Percentiles rank a stretch among this genome's conserved stretches.
Evolutionary conservation across 129 eudicot species (phyloP).

Genomic region (Artemisia tridentata): DNA sequence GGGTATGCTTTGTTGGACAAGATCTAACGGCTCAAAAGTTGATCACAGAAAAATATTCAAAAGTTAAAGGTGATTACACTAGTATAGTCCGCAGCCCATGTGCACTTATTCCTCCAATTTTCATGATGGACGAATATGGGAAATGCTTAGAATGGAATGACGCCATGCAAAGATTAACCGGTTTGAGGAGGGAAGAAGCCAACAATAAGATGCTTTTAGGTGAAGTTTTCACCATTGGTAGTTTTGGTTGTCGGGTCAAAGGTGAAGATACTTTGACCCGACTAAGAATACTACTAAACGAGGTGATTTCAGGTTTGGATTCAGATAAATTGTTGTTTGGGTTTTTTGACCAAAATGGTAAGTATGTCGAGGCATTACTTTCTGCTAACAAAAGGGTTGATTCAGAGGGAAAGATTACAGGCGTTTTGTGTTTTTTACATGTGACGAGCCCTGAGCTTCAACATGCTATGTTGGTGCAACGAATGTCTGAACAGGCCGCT

Average conservation of each 20-base stretch:
- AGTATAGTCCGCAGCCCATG: conserved; percentile 61
- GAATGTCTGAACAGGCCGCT: conserved; percentile 61
- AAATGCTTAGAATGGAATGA: conserved; percentile 79
- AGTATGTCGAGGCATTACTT: conserved; percentile 66
- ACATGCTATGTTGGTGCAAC: conserved; percentile 66
- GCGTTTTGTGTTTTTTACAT: conserved; percentile 79
- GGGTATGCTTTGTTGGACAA: conserved; percentile 84
- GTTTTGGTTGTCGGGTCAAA: conserved; percentile 76
- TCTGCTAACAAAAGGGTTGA: conserved; percentile 65
- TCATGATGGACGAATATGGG: conserved; percentile 81
- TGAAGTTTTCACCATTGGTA: conserved; percentile 65
- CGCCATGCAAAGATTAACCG: conserved; percentile 70
- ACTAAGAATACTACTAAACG: conserved; percentile 58
- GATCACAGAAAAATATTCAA: conserved; percentile 57
- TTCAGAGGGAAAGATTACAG: conserved; percentile 60
- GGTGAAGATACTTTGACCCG: conserved; percentile 67
- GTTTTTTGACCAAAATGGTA: conserved; percentile 57
- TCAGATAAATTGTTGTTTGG: conserved; percentile 59
- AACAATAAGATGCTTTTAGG: conserved; percentile 65
- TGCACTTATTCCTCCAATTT: conserved; percentile 77
- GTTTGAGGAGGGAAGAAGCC: conserved; percentile 60
- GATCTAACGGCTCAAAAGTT: conserved; percentile 62
- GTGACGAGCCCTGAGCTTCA: conserved; percentile 86
- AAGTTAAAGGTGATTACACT: conserved; percentile 64
- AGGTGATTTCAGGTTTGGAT: conserved; percentile 60